Percentiles rank a stretch among this genome's conserved stretches.
Evolutionary conservation across 163 green algal genomes (phyloP).

Genomic region (Scenedesmus sp.): DNA sequence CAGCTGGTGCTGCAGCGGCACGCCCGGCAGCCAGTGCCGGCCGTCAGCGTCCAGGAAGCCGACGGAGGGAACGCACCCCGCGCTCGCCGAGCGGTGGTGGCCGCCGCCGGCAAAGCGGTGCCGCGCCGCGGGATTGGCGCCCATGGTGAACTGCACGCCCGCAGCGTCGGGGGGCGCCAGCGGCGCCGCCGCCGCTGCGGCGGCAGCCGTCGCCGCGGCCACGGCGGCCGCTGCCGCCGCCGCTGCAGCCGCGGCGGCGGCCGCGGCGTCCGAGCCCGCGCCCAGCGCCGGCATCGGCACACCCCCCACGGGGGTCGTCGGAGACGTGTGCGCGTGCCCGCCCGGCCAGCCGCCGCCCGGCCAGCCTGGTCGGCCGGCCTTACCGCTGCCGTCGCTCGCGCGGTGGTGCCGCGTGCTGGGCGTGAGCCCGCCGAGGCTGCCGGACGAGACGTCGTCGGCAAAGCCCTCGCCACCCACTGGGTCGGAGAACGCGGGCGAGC

Average conservation of each 20-base stretch:
- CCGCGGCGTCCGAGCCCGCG: neutral
- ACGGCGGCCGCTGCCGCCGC: constrained; percentile 5
- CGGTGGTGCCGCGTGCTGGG: neutral
- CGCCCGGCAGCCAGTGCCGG: neutral
- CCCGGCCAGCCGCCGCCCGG: neutral
- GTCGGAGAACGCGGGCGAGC: constrained; percentile 9
- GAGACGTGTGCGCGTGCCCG: neutral
- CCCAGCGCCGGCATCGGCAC: neutral
- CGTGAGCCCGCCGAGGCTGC: constrained; percentile 3
- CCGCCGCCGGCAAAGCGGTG: constrained; percentile 8
- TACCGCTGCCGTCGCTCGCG: neutral
- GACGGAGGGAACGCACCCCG: neutral
- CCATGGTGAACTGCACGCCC: constrained; percentile 29
- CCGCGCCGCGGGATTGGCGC: constrained; percentile 11
- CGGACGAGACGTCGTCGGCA: constrained; percentile 11
- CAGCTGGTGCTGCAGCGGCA: neutral
- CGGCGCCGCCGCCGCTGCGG: neutral
- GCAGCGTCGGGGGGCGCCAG: neutral
- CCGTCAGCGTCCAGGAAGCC: neutral
- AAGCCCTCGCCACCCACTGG: neutral
- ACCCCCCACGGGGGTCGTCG: neutral
- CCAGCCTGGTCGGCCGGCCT: neutral
- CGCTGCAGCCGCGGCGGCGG: neutral
- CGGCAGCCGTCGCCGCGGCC: neutral
- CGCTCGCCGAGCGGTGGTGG: constrained; percentile 25